Evolutionary conservation across 805 yeast genomes (phyloP).

Genomic region (Wickerhamomyces rabaulensis): DNA sequence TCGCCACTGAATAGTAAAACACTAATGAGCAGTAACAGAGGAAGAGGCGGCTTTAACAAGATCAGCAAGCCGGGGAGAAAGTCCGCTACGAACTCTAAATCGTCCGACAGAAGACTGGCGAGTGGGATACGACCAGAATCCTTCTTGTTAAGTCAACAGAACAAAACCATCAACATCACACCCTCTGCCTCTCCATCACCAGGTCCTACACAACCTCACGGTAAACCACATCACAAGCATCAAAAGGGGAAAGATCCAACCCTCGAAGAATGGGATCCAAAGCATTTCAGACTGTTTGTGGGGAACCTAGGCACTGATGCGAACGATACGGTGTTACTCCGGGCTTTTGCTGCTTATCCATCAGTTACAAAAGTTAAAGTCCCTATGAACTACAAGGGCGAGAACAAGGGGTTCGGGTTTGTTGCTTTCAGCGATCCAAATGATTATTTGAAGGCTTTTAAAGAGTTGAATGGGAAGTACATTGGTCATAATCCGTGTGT

Average conservation of each 20-base stretch:
- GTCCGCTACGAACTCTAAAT: conserved; percentile 19
- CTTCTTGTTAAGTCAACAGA: conserved; percentile 30
- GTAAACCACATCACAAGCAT: neutral
- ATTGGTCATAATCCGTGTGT: conserved; percentile 71
- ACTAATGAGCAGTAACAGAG: neutral
- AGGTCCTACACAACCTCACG: neutral
- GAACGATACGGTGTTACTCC: conserved; percentile 46
- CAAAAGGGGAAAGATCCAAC: conserved; percentile 31
- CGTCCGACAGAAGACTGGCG: conserved; percentile 55
- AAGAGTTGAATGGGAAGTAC: conserved; percentile 72
- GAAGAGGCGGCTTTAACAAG: conserved; percentile 2
- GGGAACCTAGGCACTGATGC: conserved; percentile 72
- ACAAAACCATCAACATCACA: conserved; percentile 11
- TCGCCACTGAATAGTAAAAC: neutral
- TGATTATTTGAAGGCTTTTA: conserved; percentile 66
- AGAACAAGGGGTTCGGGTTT: conserved; percentile 65
- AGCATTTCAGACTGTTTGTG: conserved; percentile 66
- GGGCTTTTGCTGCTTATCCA: conserved; percentile 48
- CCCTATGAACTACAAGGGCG: conserved; percentile 42
- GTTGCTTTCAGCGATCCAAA: conserved; percentile 60
- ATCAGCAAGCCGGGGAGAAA: conserved; percentile 13
- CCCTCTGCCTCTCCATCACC: conserved; percentile 3
- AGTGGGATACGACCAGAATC: conserved; percentile 43
- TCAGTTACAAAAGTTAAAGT: conserved; percentile 56
- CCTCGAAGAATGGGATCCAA: conserved; percentile 60